Percentiles rank a stretch among this genome's conserved stretches.
Evolutionary conservation across 306 rosid genomes (phyloP).

Genomic region (Adenanthera pavonina): DNA sequence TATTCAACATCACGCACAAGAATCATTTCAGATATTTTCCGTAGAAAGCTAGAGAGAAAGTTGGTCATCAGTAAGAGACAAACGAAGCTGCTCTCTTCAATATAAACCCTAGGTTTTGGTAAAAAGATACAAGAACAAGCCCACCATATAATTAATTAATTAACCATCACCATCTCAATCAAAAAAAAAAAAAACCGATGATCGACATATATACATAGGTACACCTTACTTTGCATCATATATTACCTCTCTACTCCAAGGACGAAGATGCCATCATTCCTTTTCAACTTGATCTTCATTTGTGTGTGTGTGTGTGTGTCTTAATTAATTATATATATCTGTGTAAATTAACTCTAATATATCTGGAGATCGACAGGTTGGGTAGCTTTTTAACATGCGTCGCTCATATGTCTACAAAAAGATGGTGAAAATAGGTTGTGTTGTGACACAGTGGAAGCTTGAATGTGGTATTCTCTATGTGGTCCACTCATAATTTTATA

Average conservation of each 20-base stretch:
- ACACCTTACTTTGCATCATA: conserved; percentile 34
- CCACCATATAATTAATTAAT: not conserved
- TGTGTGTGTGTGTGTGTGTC: not conserved
- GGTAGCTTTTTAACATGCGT: conserved; percentile 17
- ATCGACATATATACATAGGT: not conserved
- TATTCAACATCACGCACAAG: not conserved
- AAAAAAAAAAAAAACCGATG: not conserved
- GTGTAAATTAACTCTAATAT: not conserved
- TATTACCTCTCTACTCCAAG: not conserved
- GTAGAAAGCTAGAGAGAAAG: not conserved
- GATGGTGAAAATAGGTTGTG: not conserved
- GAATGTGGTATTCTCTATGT: conserved; percentile 30
- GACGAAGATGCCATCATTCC: not conserved
- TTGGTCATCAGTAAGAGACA: not conserved
- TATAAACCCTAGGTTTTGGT: not conserved
- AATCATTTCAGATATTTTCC: not conserved
- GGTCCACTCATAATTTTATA: not conserved
- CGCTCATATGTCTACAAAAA: conserved; percentile 41
- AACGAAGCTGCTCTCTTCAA: not conserved
- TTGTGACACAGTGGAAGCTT: conserved; percentile 34
- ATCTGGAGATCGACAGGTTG: conserved; percentile 39
- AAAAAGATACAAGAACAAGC: not conserved
- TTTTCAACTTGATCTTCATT: not conserved
- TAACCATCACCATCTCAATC: not conserved
- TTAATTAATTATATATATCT: not conserved